Evolutionary conservation across 345 rosid genomes (phyloP), one percentile per base, ranked within the genome.

Genomic region (Syzygium jambos): DNA sequence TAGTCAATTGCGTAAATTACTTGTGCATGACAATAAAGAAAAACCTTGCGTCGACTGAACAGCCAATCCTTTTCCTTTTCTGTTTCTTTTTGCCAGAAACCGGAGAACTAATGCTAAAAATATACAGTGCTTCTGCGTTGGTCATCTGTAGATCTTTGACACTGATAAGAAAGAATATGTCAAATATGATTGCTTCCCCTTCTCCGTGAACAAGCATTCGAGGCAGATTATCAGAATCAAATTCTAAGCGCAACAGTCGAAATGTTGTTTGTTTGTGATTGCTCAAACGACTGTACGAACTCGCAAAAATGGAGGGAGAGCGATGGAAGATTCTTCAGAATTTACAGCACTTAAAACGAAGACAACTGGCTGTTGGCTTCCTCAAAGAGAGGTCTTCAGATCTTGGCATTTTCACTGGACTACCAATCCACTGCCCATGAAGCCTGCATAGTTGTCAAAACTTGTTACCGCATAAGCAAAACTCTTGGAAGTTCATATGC

Each of bases 381-480:
- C 93, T 92, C 61, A 88, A 86, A 46, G 89, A 88, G 25, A 92
- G 85, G 87, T 86, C 93, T 77, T 94, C 93, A 85, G 94, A 84
- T 90, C 89, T 93, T 63, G 98, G 98, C 98, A 95, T 95, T 80
- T 92, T 93, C 73, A 86, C 92, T 4, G 98, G 98, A 88, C 98
- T 96, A 21, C 95, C 98, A 91, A 89, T 91, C 95, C 94, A 90
- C 78, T 94, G 96, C 89, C 90, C 91, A 43, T 94, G 92, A 87
- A 96, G 86, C 88, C 98, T 96, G 95, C 90, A 91, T 27, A 5
- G 27, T 41, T 85, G 57, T 85, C 53, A 22, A 51, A 86, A 19
- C 16, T 52, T 22, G 55, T 78, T 41, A 52, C 43, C 63, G 34
- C 68, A 43, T 78, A 27, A 86, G 41, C 51, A 25, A 46, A 43